Conservation (phyloP, 2,329 filamentous ascomycete species). For the Phialophora chinensis region DNA sequence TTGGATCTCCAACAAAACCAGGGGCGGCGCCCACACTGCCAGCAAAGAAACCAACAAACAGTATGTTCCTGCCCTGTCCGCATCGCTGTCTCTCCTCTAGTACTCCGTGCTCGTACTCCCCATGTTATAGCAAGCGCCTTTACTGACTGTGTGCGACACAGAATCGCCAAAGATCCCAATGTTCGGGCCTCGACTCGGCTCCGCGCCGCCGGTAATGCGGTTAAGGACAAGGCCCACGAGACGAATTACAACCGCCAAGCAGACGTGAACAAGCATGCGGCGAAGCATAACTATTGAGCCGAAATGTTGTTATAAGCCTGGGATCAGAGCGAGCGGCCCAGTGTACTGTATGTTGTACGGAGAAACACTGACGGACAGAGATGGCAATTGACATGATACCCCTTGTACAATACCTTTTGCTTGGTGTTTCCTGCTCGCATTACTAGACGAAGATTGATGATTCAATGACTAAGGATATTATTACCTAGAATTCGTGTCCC, state of each 20-base stretch:
- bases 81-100: background rate
- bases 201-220: constrained; percentile 33
- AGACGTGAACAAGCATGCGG: constrained; percentile 33
- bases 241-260: constrained; percentile 31
- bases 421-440: background rate
- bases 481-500: background rate
- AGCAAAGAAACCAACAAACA: constrained; percentile 37
- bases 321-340: background rate
- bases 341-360: background rate
- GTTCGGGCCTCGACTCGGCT: constrained; percentile 31
- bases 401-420: constrained; percentile 20
- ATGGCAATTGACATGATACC: constrained; percentile 23
- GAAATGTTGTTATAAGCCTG: background rate
- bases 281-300: constrained; percentile 35
- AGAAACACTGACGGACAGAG: background rate
- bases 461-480: background rate
- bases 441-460: constrained; percentile 12
- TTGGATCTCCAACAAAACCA: constrained; percentile 35
- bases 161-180: constrained; percentile 36
- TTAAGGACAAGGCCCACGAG: constrained; percentile 35
- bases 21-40: constrained; percentile 29
- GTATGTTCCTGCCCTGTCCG: constrained; percentile 21
- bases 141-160: constrained; percentile 10
- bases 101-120: background rate
- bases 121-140: background rate